phyloP scores from a whole-genome alignment of 495 filamentous ascomycete genomes.

The Cetradonia linearis region DNA sequence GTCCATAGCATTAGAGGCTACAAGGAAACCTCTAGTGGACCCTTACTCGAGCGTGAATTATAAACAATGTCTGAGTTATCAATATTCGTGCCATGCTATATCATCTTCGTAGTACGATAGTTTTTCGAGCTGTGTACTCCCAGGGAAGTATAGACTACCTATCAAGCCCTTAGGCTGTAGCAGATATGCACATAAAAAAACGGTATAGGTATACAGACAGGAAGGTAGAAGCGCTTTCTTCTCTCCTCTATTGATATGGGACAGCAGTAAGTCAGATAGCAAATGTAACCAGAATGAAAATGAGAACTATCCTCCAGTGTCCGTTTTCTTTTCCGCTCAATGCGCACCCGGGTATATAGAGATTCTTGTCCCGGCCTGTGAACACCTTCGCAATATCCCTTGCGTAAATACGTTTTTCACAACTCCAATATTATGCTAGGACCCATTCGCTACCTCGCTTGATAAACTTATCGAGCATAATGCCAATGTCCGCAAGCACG shows the following conservation, averaged over 20 bases:
- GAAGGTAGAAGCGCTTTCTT: slow-evolving; percentile 8
- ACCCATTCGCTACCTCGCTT: slow-evolving; percentile 97
- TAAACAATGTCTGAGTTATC: not conserved
- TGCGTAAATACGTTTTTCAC: not conserved
- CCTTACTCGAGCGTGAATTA: not conserved
- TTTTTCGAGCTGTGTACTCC: not conserved
- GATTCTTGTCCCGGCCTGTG: not conserved
- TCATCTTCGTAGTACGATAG: not conserved
- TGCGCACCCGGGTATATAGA: not conserved
- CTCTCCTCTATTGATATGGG: not conserved
- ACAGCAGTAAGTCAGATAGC: slow-evolving; percentile 1
- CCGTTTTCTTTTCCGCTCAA: not conserved
- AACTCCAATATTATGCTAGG: slow-evolving; percentile 36
- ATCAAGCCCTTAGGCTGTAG: slow-evolving; percentile 8
- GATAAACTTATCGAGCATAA: slow-evolving; percentile 93
- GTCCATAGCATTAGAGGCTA: not conserved
- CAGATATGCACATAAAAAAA: slow-evolving; percentile 13
- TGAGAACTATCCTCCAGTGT: not conserved
- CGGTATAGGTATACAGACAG: slow-evolving; percentile 5
- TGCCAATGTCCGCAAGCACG: slow-evolving; percentile 67
- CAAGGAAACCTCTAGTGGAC: not conserved
- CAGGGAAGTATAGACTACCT: not conserved
- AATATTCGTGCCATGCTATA: not conserved
- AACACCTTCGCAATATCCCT: slow-evolving; percentile 1
- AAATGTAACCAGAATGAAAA: slow-evolving; percentile 8